Evolutionary conservation across 31 red algal genomes (phyloP), one percentile per base, ranked within the genome.

Genomic region (Odonthalia washingtoniensis): DNA sequence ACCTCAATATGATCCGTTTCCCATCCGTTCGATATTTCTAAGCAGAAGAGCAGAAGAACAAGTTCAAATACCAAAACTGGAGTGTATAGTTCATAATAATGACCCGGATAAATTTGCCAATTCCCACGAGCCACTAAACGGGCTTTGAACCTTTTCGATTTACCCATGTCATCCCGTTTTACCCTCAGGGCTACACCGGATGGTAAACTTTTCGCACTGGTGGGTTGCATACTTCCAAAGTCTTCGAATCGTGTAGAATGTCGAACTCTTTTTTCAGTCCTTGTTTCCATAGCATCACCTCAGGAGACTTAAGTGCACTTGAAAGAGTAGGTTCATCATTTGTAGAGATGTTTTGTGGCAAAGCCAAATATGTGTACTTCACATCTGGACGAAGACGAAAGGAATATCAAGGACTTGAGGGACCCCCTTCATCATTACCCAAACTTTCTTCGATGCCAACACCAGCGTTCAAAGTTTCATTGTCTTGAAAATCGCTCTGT

Each of bases 1-100:
- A 78, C 64, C 1, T 88, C 75, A 12, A 78, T 2, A 6, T 78
- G 74, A 14, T 69, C 35, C 2, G 46, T 78, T 24, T 17, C 32
- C 52, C 63, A 88, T 12, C 57, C 0, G 16, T 41, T 0, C 0
- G 30, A 2, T 1, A 34, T 0, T 0, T 73, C 73, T n/a, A 88
- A 4, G 14, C 74, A 34, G 43, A 88, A 39, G 6, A 70, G 39
- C 75, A 88, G 45, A 3, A 2, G 0, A 0, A 88, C 62, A 1
- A 52, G 33, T 70, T 78, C 57, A 39, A 88, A 36, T 73, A 2
- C 36, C 6, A 60, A 73, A 3, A 80, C 85, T 12, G 64, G 85
- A 24, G 85, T 34, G 60, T 88, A 70, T 6, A 70, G 21, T 30
- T 80, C 36, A 5, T 24, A 5, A 27, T 69, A 83, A 0, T 80